Evolutionary conservation across 2,329 filamentous ascomycete genomes (phyloP), one percentile per base, ranked within the genome.

Genomic region (Clarireedia hainanense): DNA sequence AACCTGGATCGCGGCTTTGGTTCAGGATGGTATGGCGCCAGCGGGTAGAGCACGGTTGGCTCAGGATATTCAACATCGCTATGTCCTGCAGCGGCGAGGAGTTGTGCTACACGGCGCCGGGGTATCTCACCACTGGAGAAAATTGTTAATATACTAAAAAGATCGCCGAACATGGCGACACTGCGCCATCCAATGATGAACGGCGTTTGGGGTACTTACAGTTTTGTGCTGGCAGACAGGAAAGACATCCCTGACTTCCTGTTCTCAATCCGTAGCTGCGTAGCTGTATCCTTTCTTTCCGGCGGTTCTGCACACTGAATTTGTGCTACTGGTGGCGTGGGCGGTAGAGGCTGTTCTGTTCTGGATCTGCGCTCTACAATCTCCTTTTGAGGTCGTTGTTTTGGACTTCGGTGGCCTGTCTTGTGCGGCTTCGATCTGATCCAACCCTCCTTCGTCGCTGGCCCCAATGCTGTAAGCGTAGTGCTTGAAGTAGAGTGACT

Each of bases 171-270:
- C 7, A 30, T 7, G 3, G 27, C 7, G 27, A 30, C 10, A 9
- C 27, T 30, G 27, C 6, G 27, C 1, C 27, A 30, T 30, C 27
- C 27, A 7, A 40, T 2, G 6, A 40, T 40, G 37, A 40, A n/a
- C 10, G 15, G 5, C 15, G 17, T 17, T 14, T 40, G 17, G 37
- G 37, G 2, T 30, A 40, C 51, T 54, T 24, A 54, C 4, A 76
- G 61, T 56, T 76, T 76, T 12, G 74, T 76, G 57, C 74, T 76
- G 52, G 71, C 72, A 1, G 74, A 74, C 5, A 71, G 70, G 47
- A 70, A 71, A 3, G 73, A 74, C 54, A 71, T 62, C 49, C 65
- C 62, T 0, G 69, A 70, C 37, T 64, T 63, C 34, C 68, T 55
- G 20, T 66, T 60, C 12, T 52, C 50, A 12, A 12, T 15, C 52